Evolutionary conservation across 2,329 filamentous ascomycete genomes (phyloP), one percentile per base, ranked within the genome.

Genomic region (Trichophyton equinum): DNA sequence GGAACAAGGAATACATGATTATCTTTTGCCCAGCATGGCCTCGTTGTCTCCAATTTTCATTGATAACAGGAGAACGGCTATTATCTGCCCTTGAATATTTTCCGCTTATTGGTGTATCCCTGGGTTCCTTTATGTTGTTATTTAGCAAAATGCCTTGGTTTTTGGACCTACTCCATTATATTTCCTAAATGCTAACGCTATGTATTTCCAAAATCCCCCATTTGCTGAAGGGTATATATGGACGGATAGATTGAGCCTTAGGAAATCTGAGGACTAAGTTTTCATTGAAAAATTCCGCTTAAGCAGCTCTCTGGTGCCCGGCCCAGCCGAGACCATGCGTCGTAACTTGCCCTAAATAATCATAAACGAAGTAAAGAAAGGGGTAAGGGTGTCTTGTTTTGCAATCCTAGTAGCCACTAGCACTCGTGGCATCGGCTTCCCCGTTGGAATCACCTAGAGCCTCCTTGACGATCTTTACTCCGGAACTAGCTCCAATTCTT

Each of bases 401-500:
- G 20, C 20, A 22, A 11, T 22, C 30, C 30, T 30, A 15, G 33
- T 57, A 57, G 36, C 53, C 53, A 68, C 59, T 44, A 44, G 47
- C 22, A 33, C 20, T 60, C 64, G 25, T 51, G 25, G 46, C 8
- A 27, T 51, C 46, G 20, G 46, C 13, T 25, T 20, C 58, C 58
- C 3, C 57, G 60, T 47, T 53, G 62, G 62, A 62, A 25, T 69
- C 67, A 25, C 64, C 64, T 42, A 73, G 20, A 22, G 46, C 53
- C 51, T 74, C 78, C 66, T 79, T 74, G 71, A 82, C 75, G 64
- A 85, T 84, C 69, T 73, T 76, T 61, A 84, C 73, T 3, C 82
- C 82, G 58, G 72, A 76, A 69, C 81, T 83, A 4, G 80, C 79
- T 6, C 82, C 82, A 63, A 85, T 73, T 44, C 82, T 74, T 46